Conservation (phyloP, 2,329 filamentous ascomycete species). For the Colletotrichum simmondsii region DNA sequence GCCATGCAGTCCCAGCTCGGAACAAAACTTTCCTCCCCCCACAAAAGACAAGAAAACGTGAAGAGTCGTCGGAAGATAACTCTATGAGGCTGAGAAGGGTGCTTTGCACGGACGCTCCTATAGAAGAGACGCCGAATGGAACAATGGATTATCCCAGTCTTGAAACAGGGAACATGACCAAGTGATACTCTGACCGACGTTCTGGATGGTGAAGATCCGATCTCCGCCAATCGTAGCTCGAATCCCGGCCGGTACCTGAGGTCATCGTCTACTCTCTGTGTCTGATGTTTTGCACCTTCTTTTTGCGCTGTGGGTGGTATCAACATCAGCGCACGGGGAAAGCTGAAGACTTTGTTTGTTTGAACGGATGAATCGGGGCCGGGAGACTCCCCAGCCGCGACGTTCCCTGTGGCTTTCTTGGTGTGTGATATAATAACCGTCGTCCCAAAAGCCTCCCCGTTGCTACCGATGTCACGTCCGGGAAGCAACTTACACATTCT, state of each 20-base stretch:
- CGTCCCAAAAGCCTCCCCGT: background rate
- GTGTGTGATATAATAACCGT: background rate
- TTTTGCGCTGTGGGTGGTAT: background rate
- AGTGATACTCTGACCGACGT: constrained; percentile 14
- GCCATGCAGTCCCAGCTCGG: constrained; percentile 16
- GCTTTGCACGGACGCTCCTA: constrained; percentile 7
- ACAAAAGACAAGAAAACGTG: constrained; percentile 22
- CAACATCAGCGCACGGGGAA: constrained; percentile 29
- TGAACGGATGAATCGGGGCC: constrained; percentile 25
- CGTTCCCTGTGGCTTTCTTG: background rate
- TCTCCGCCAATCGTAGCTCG: constrained; percentile 9
- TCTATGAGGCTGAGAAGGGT: constrained; percentile 24
- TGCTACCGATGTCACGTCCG: background rate
- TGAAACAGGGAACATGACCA: constrained; percentile 29
- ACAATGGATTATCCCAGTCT: constrained; percentile 22
- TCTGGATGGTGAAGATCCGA: constrained; percentile 12
- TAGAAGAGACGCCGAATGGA: background rate
- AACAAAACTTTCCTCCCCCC: constrained; percentile 3
- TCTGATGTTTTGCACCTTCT: constrained; percentile 30
- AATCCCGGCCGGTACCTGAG: background rate
- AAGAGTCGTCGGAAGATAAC: constrained; percentile 28
- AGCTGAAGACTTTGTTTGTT: constrained; percentile 4
- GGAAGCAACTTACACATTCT: constrained; percentile 10
- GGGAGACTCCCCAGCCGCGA: background rate
- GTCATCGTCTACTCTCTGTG: constrained; percentile 28